phyloP scores from a whole-genome alignment of 2,329 filamentous ascomycete genomes.

The Zymoseptoria ardabiliae region DNA sequence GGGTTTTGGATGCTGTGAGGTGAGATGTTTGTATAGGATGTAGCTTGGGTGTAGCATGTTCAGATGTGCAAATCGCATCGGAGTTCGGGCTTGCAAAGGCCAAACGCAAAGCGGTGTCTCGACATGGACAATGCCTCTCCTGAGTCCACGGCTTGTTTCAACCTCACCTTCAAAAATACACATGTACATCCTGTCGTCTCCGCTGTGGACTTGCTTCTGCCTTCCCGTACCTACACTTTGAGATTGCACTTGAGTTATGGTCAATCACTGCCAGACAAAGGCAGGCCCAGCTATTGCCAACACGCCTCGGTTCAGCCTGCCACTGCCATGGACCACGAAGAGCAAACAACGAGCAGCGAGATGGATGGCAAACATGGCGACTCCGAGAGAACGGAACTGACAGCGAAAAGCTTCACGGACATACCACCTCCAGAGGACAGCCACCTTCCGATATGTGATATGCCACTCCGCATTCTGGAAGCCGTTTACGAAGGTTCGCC shows the following conservation, averaged over 20 bases:
- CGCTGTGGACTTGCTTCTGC: no score
- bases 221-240: not conserved
- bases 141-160: not conserved
- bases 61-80: not conserved
- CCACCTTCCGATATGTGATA: no score
- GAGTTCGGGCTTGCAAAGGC: not conserved
- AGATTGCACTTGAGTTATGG: no score
- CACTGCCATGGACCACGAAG: no score
- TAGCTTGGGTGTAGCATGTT: no score
- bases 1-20: constrained; percentile 33
- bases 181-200: no score
- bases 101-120: not conserved
- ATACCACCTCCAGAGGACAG: not conserved
- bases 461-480: not conserved
- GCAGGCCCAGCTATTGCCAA: no score
- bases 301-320: no score
- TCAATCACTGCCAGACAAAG: not conserved
- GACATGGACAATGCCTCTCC: not conserved
- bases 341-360: no score
- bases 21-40: not conserved
- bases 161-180: not conserved
- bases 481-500: not conserved
- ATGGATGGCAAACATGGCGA: not conserved
- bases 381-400: not conserved
- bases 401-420: not conserved